phyloP scores from a whole-genome alignment of 2,329 filamentous ascomycete genomes.

The Claviceps africana region DNA sequence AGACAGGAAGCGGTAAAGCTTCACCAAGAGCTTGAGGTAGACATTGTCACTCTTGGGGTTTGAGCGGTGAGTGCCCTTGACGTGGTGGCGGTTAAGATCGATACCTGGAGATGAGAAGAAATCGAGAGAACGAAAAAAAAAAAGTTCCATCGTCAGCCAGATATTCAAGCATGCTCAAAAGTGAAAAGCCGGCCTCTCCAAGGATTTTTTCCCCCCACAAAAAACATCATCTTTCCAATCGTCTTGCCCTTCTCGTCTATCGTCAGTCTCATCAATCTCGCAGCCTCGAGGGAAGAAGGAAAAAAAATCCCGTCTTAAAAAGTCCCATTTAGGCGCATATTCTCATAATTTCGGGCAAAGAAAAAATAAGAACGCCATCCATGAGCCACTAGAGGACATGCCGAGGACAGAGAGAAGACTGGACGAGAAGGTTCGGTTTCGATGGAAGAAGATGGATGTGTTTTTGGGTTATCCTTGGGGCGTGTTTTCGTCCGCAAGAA shows the following conservation, averaged over 20 bases:
- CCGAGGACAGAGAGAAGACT: background rate
- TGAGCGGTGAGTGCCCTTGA: constrained; percentile 68
- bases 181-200: constrained; percentile 8
- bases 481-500: constrained; percentile 7
- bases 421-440: background rate
- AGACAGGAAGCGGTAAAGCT: constrained; percentile 94
- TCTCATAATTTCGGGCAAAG: constrained; percentile 6
- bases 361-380: constrained; percentile 7
- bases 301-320: background rate
- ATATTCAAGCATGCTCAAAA: constrained; percentile 49
- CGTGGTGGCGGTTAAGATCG: constrained; percentile 58
- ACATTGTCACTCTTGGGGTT: constrained; percentile 97
- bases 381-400: constrained; percentile 1
- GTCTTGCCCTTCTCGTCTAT: background rate
- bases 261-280: background rate
- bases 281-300: background rate
- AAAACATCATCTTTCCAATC: background rate
- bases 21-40: constrained; percentile 93
- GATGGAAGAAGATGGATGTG: background rate
- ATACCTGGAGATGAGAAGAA: constrained; percentile 38
- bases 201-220: background rate
- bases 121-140: constrained; percentile 19
- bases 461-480: constrained; percentile 2
- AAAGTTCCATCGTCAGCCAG: constrained; percentile 45
- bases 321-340: background rate